Conservation (phyloP, 2,329 filamentous ascomycete species). For the Penicillium glabrum region DNA sequence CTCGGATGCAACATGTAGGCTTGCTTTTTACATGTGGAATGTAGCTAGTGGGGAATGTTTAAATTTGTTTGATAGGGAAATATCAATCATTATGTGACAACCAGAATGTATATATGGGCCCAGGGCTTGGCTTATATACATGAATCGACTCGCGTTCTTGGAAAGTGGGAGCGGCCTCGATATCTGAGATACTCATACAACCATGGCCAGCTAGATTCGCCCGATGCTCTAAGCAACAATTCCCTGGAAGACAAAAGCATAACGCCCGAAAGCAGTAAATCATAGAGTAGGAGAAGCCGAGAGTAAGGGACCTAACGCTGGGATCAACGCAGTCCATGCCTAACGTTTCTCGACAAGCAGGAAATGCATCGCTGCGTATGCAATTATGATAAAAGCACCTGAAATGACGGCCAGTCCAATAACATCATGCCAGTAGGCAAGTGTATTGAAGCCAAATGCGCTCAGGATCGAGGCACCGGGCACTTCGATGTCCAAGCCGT, state of each 20-base stretch:
- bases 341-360: slow-evolving; percentile 86
- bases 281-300: not conserved
- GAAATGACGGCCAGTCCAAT: slow-evolving; percentile 80
- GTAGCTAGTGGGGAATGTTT: not conserved
- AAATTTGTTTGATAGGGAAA: not conserved
- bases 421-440: slow-evolving; percentile 81
- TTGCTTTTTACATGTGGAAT: not conserved
- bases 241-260: not conserved
- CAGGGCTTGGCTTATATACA: slow-evolving; percentile 15
- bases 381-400: slow-evolving; percentile 77
- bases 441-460: slow-evolving; percentile 90
- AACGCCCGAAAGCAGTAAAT: not conserved
- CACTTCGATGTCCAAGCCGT: slow-evolving; percentile 93
- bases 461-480: slow-evolving; percentile 92
- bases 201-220: not conserved
- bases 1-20: not conserved
- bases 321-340: slow-evolving; percentile 7
- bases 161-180: not conserved
- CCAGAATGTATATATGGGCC: not conserved
- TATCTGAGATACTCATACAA: not conserved
- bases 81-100: not conserved
- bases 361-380: slow-evolving; percentile 90
- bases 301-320: not conserved
- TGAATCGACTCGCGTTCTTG: not conserved
- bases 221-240: not conserved